Conservation (phyloP, 495 filamentous ascomycete genomes). For the Lophium mytilinum region DNA sequence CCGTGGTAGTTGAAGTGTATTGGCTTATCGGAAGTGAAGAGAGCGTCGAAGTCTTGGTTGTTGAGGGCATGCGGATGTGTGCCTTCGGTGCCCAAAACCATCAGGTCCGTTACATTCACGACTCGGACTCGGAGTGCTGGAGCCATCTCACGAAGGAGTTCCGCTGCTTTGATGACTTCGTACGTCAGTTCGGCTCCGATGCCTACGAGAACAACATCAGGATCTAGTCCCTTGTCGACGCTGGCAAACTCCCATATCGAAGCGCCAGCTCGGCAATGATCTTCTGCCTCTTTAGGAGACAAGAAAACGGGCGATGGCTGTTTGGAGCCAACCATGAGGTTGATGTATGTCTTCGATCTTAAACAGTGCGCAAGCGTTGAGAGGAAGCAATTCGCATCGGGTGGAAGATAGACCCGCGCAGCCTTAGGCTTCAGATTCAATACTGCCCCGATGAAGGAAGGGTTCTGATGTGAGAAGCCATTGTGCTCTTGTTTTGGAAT, state of each 20-base stretch:
- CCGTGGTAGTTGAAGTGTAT: slow-evolving; percentile 70
- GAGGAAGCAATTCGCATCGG: slow-evolving; percentile 66
- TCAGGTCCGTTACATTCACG: slow-evolving; percentile 66
- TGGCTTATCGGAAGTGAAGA: slow-evolving; percentile 54
- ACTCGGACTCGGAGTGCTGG: slow-evolving; percentile 54
- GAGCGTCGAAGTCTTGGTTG: slow-evolving; percentile 43
- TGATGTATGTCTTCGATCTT: slow-evolving; percentile 57
- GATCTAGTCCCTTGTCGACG: slow-evolving; percentile 46
- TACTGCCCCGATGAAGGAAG: slow-evolving; percentile 66
- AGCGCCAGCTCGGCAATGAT: slow-evolving; percentile 57
- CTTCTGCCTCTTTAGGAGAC: slow-evolving; percentile 55
- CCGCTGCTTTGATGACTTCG: slow-evolving; percentile 58
- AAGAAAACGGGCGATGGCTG: slow-evolving; percentile 63
- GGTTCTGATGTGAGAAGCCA: slow-evolving; percentile 70
- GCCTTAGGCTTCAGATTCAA: slow-evolving; percentile 59
- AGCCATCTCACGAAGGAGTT: slow-evolving; percentile 45
- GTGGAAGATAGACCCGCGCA: slow-evolving; percentile 65
- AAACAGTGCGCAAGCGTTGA: slow-evolving; percentile 59
- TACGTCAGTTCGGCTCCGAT: slow-evolving; percentile 66
- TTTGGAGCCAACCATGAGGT: slow-evolving; percentile 68
- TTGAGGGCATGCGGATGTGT: slow-evolving; percentile 55
- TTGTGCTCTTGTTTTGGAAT: slow-evolving; percentile 81
- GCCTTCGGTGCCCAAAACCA: slow-evolving; percentile 55
- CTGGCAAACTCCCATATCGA: slow-evolving; percentile 59
- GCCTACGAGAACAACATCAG: slow-evolving; percentile 61